Base-by-base conservation (phyloP, 352 stramenopile species). In the Elongisporangium anandrum region DNA sequence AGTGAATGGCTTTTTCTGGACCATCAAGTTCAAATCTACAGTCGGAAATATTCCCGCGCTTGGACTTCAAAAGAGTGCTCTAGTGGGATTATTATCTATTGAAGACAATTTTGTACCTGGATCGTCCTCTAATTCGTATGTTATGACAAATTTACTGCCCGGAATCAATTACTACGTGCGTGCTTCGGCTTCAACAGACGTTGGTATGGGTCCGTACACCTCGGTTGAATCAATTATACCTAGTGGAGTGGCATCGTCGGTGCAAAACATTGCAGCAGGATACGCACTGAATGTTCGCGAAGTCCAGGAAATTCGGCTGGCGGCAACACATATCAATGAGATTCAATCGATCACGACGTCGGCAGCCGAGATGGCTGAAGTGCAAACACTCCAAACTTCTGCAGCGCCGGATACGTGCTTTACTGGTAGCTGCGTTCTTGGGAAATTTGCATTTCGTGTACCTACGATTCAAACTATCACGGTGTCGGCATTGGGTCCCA, bases 1-100 rank as follows among this genome's bases (percentile, higher is more conserved):
- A 64, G 82, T 84, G 3, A 92, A 92, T 24, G 85, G 85, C 0
- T 88, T 92, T 15, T 49, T 88, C 6, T 94, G 85, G 85, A 90
- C 77, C 0, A 77, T 94, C 54, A 88, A 87, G 53, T 94, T 94
- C 41, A 87, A 85, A 45, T 89, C 81, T 1, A 90, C 75, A 2
- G 77, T 94, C 23, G 85, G 85, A 5, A 83, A 94, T 51, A 64
- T 91, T 0, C 62, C 80, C 5, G 64, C 60, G 17, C 66, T 94
- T 2, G 69, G 65, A 1, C 64, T 60, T 5, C 63, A 81, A 22
- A 74, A 56, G 1, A 48, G 47, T 0, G 17, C 50, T 0, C 24
- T 85, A 8, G 58, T 50, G 0, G 63, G 41, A 19, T 68, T 20
- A 54, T 53, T 56, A 53, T 73, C 60, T 64, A 66, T 60, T 50